These are phyloP conservation scores for Colletotrichum liriopes DNA, from an alignment of 2,329 filamentous ascomycete genomes.

Conservation along the genomic window DNA sequence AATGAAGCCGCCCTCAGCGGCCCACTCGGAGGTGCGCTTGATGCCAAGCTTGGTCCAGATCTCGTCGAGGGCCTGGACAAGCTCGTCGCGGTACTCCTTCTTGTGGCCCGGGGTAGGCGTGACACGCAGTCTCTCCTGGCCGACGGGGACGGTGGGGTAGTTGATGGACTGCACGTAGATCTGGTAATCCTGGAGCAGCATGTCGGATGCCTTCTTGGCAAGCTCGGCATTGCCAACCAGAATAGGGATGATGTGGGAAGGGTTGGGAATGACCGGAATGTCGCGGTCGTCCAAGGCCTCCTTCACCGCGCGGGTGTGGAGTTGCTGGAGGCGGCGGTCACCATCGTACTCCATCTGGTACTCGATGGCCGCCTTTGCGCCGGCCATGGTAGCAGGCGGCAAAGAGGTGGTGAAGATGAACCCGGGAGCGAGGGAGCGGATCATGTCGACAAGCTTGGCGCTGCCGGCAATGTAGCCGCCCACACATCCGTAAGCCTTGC, in stretches of 20 bases:
- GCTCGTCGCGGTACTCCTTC: conserved; percentile 86
- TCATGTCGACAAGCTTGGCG: conserved; percentile 87
- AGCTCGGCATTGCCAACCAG: conserved; percentile 95
- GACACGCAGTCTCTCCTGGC: conserved; percentile 96
- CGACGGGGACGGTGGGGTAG: conserved; percentile 97
- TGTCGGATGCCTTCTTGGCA: conserved; percentile 92
- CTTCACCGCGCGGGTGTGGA: conserved; percentile 97
- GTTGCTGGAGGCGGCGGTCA: conserved; percentile 92
- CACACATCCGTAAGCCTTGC: conserved; percentile 98
- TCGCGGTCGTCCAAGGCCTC: conserved; percentile 82
- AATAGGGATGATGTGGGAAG: conserved; percentile 94
- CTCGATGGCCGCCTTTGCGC: conserved; percentile 90
- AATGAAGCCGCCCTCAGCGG: conserved; percentile 90
- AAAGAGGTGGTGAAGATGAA: conserved; percentile 99
- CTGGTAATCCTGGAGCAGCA: conserved; percentile 89
- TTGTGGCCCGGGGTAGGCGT: conserved; percentile 95
- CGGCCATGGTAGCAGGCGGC: conserved; percentile 96
- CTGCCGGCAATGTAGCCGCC: conserved; percentile 98
- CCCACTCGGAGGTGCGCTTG: conserved; percentile 95
- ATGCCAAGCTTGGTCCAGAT: conserved; percentile 93
- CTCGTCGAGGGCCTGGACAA: conserved; percentile 86
- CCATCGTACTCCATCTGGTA: conserved; percentile 90
- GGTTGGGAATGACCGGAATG: conserved; percentile 98
- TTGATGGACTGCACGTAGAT: conserved; percentile 99
- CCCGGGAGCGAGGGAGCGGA: conserved; percentile 93